A percentile compares a stretch with the other conserved stretches of the same genome.
Conservation (phyloP, 1,284 basidiomycete species). For the Grifola frondosa region DNA sequence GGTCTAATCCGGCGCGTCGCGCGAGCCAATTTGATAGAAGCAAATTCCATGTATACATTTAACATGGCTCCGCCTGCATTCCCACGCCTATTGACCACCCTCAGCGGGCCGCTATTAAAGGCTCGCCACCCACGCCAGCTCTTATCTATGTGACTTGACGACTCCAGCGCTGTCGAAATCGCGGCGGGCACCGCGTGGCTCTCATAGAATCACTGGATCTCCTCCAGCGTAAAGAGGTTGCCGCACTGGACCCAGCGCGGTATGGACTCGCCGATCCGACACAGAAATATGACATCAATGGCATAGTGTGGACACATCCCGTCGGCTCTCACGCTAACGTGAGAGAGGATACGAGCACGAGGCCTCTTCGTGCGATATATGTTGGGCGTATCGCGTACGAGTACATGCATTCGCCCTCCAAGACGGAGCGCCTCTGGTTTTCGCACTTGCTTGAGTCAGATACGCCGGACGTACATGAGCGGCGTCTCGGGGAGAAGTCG, state of each 20-base stretch:
- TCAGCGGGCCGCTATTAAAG: too few relatives aligned
- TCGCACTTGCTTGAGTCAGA: constrained; percentile 78
- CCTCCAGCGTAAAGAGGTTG: constrained; percentile 81
- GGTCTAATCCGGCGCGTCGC: constrained; percentile 16
- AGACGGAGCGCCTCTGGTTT: constrained; percentile 83
- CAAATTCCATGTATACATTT: too few relatives aligned
- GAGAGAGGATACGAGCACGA: constrained; percentile 48
- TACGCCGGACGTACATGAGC: constrained; percentile 33
- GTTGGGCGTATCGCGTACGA: constrained; percentile 85
- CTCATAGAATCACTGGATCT: constrained; percentile 85
- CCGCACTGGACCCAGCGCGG: constrained; percentile 74
- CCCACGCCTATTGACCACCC: too few relatives aligned
- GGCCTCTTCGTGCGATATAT: constrained; percentile 72
- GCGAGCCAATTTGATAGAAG: too few relatives aligned
- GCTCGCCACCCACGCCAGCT: too few relatives aligned
- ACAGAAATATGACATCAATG: constrained; percentile 69
- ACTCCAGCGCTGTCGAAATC: too few relatives aligned
- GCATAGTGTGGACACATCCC: constrained; percentile 73
- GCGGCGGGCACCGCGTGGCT: constrained; percentile 78
- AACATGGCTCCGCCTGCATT: too few relatives aligned
- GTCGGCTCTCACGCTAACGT: constrained; percentile 59
- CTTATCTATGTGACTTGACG: too few relatives aligned
- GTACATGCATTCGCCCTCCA: constrained; percentile 86
- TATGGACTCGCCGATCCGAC: constrained; percentile 67
- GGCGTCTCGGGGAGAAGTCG: constrained; percentile 41